Base-by-base conservation (phyloP, 176 grass and related monocot species). In the Microstegium vimineum region DNA sequence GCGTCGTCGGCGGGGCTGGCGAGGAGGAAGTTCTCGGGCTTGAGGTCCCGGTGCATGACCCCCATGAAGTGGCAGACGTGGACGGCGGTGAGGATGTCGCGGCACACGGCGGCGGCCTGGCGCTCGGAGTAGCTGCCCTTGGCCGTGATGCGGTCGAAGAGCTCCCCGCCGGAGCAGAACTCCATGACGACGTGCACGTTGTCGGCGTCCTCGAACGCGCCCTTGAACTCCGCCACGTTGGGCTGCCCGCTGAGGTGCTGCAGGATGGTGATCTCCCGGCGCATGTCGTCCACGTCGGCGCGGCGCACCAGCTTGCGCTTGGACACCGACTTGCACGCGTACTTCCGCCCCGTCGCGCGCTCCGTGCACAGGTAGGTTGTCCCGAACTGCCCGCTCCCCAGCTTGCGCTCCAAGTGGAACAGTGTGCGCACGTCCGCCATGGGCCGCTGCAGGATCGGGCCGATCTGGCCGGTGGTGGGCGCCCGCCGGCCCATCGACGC, bases 51-150 rank as follows among this genome's bases (percentile, higher is more conserved):
- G 75, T 97, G 94, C 79, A 97, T 82, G 70, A 97, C 94, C 72
- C 94, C 94, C 94, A 97, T 94, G 85, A 97, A 97, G 76, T 97
- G 94, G 71, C 91, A 97, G 59, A 97, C 89, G 70, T 97, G 69
- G 31, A 97, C 94, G 77, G 85, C 91, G 47, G 73, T 92, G 82
- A 94, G 78, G 54, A 94, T 64, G 83, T 91, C 89, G 52, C 87
- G 38, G 89, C 69, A 94, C 17, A 94, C 78, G 20, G 68, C 82
- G 16, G 94, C 91, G 18, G 91, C 94, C 87, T 91, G 84, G 22
- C 85, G 47, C 91, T 97, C 91, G 14, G 84, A 78, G 84, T 94
- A 97, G 82, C 13, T 89, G 8, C 89, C 84, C 69, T 91, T 91
- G 34, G 84, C 69, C 1, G 82, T 91, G 86, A 97, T 97, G 71